These are phyloP conservation scores for Alternaria sp. DNA, from an alignment of 2,329 filamentous ascomycete genomes.

Conservation along the genomic window DNA sequence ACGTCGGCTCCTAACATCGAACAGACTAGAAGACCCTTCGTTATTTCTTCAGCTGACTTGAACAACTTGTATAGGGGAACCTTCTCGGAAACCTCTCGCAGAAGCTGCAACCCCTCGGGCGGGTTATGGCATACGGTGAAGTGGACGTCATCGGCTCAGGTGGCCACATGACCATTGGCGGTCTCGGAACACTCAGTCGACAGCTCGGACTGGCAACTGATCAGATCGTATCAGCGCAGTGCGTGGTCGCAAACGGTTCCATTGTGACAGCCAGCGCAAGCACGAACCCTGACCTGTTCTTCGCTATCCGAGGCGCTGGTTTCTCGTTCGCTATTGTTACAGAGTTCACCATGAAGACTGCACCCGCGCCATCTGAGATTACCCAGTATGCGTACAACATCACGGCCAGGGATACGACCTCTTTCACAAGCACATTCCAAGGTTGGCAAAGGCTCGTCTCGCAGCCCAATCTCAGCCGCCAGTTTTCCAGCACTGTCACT, in stretches of 20 bases:
- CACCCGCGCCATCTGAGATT: background rate
- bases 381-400: background rate
- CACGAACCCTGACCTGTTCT: slow-evolving; percentile 2
- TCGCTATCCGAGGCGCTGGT: slow-evolving; percentile 4
- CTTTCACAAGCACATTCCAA: slow-evolving; percentile 3
- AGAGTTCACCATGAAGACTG: slow-evolving; percentile 7
- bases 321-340: slow-evolving; percentile 5
- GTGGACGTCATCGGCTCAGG: slow-evolving; percentile 1
- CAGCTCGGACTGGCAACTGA: background rate
- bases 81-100: slow-evolving; percentile 1
- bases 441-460: background rate
- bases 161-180: slow-evolving; percentile 5
- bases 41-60: background rate
- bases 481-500: slow-evolving; percentile 1
- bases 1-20: background rate
- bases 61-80: background rate
- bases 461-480: background rate
- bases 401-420: background rate
- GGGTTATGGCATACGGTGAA: slow-evolving; percentile 1
- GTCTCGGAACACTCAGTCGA: slow-evolving; percentile 6
- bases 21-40: background rate
- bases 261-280: slow-evolving; percentile 3
- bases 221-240: slow-evolving; percentile 5
- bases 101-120: slow-evolving; percentile 3
- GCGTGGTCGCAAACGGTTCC: background rate